These are phyloP conservation scores for Rhamnella rubrinervis DNA, from an alignment of 331 rosid genomes.

Conservation along the genomic window DNA sequence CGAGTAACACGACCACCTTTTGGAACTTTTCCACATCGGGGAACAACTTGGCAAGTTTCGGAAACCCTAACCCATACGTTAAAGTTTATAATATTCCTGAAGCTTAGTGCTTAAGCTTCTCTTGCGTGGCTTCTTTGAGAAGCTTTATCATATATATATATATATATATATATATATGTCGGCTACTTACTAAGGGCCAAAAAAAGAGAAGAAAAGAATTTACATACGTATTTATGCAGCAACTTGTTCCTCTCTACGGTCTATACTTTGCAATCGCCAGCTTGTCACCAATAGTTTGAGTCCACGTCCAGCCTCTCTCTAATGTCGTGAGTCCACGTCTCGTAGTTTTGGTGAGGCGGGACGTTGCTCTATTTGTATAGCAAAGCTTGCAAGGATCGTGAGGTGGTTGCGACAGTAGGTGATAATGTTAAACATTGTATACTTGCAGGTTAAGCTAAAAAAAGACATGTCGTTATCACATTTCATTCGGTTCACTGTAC, in stretches of 20 bases:
- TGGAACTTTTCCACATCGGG: background rate
- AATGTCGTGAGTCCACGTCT: background rate
- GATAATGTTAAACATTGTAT: background rate
- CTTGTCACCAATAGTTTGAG: background rate
- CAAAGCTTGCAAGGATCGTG: too few relatives aligned
- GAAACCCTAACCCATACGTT: slow-evolving; percentile 38
- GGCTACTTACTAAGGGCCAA: slow-evolving; percentile 24
- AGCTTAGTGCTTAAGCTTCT: slow-evolving; percentile 53
- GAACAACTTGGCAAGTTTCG: slow-evolving; percentile 21
- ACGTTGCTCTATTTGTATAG: too few relatives aligned
- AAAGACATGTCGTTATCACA: background rate
- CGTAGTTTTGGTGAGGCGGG: background rate
- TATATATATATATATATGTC: slow-evolving; percentile 27
- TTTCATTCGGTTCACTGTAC: background rate
- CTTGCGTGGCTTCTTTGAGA: slow-evolving; percentile 63
- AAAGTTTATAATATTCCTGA: slow-evolving; percentile 18
- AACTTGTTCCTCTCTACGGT: background rate
- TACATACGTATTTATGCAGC: background rate
- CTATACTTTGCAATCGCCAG: background rate
- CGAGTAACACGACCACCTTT: background rate
- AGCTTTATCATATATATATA: slow-evolving; percentile 25
- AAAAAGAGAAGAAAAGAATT: background rate
- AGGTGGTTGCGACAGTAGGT: background rate
- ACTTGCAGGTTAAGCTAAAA: slow-evolving; percentile 15
- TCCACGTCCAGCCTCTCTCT: background rate